phyloP scores from a whole-genome alignment of 2,329 filamentous ascomycete species.

The Corinectria fuckeliana region DNA sequence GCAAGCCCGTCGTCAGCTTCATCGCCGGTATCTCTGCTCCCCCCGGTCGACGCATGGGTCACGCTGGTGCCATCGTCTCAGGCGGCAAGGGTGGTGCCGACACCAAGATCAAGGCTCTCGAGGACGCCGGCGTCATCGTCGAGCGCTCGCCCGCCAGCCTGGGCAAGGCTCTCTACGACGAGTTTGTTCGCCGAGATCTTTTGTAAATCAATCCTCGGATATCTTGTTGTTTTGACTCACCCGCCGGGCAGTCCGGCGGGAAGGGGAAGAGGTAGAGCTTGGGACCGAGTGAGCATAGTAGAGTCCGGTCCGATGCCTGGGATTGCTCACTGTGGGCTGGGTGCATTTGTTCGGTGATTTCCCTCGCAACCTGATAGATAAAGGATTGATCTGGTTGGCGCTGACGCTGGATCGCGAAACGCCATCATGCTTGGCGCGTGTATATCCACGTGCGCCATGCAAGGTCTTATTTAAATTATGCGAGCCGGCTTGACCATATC shows the following conservation, averaged over 20 bases:
- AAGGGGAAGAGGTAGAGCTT: conserved; percentile 19
- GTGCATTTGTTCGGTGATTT: conserved; percentile 41
- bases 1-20: conserved; percentile 96
- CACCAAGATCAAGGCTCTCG: conserved; percentile 95
- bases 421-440: conserved; percentile 33
- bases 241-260: conserved; percentile 11
- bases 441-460: conserved; percentile 32
- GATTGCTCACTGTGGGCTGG: conserved; percentile 36
- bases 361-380: conserved; percentile 45
- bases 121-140: conserved; percentile 92
- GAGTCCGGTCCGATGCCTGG: conserved; percentile 28
- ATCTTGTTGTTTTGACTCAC: conserved; percentile 18
- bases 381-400: conserved; percentile 39
- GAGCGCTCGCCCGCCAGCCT: conserved; percentile 92
- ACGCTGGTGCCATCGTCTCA: conserved; percentile 97
- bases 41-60: conserved; percentile 95
- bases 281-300: conserved; percentile 30
- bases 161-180: conserved; percentile 90
- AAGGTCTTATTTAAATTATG: conserved; percentile 32
- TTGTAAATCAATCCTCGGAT: conserved; percentile 64
- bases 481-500: conserved; percentile 17
- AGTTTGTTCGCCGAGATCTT: conserved; percentile 96
- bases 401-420: conserved; percentile 36
- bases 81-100: conserved; percentile 98
- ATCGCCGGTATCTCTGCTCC: conserved; percentile 98